Conservation (phyloP, 352 stramenopile species). For the Aphanomyces astaci region DNA sequence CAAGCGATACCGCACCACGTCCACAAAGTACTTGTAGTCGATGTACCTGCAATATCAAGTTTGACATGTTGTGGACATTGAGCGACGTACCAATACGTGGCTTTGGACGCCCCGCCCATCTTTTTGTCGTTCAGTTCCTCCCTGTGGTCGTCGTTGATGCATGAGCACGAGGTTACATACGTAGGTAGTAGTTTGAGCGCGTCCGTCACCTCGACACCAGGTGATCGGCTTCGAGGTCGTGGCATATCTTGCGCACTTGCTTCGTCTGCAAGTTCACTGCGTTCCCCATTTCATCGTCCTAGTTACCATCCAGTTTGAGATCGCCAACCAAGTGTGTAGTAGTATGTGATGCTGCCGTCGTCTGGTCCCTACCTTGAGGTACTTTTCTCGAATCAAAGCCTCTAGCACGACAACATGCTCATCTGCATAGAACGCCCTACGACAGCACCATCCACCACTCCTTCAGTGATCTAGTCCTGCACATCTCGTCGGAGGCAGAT, state of each 20-base stretch:
- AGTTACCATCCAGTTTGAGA: neutral
- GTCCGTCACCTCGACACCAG: conserved; percentile 71
- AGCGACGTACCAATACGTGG: conserved; percentile 71
- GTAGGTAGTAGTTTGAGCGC: too few species aligned
- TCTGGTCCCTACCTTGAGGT: conserved; percentile 55
- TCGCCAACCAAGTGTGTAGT: neutral
- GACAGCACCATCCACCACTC: neutral
- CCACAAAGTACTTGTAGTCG: conserved; percentile 89
- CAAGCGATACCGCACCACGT: conserved; percentile 81
- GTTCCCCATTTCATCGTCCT: conserved; percentile 85
- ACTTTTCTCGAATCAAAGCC: conserved; percentile 79
- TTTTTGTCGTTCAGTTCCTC: conserved; percentile 85
- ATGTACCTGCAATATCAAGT: conserved; percentile 48
- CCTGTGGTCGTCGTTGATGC: too few species aligned
- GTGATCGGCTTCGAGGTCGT: conserved; percentile 77
- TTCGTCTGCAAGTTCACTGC: conserved; percentile 82
- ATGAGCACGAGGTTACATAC: too few species aligned
- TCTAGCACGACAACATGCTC: conserved; percentile 82
- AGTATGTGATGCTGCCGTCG: too few species aligned
- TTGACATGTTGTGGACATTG: neutral
- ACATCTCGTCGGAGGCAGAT: neutral
- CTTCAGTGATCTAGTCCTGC: conserved; percentile 30
- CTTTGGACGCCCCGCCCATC: conserved; percentile 71
- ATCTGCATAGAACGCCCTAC: conserved; percentile 82
- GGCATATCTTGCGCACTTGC: conserved; percentile 85